phyloP scores from a whole-genome alignment of 2,329 filamentous ascomycete genomes.

The Calonectria ilicicola region DNA sequence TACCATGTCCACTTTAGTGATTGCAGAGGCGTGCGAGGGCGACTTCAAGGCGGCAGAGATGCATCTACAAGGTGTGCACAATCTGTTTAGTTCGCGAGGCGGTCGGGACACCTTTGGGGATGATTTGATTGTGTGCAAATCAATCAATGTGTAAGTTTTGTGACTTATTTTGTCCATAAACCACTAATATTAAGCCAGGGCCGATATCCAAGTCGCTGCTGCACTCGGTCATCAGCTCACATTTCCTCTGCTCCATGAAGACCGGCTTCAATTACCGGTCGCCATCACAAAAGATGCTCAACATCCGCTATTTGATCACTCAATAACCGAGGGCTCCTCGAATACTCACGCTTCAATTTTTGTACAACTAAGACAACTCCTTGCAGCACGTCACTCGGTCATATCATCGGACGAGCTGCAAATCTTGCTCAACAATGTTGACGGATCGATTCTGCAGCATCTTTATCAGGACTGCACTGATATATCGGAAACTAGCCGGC shows the following conservation, averaged over 20 bases:
- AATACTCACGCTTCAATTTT: not conserved
- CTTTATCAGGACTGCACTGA: not conserved
- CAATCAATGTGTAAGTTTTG: constrained; percentile 10
- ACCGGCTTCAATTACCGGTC: not conserved
- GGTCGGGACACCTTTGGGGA: not conserved
- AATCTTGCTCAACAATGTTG: not conserved
- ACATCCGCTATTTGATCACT: not conserved
- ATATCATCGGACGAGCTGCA: not conserved
- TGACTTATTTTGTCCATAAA: accelerated
- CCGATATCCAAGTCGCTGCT: constrained; percentile 2
- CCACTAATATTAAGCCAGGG: not conserved
- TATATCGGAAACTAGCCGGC: not conserved
- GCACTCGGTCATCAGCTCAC: not conserved
- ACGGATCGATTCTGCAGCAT: not conserved
- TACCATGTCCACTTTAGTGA: constrained; percentile 10
- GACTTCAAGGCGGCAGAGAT: constrained; percentile 9
- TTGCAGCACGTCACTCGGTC: not conserved
- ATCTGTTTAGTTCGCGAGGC: not conserved
- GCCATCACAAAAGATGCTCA: not conserved
- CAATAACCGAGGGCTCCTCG: not conserved
- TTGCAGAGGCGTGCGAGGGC: not conserved
- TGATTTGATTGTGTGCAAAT: constrained; percentile 5
- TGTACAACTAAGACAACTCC: not conserved
- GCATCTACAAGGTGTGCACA: constrained; percentile 1
- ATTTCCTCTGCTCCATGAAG: not conserved